Conservation (phyloP, 2,329 filamentous ascomycete genomes). For the Fusarium chlamydosporum region DNA sequence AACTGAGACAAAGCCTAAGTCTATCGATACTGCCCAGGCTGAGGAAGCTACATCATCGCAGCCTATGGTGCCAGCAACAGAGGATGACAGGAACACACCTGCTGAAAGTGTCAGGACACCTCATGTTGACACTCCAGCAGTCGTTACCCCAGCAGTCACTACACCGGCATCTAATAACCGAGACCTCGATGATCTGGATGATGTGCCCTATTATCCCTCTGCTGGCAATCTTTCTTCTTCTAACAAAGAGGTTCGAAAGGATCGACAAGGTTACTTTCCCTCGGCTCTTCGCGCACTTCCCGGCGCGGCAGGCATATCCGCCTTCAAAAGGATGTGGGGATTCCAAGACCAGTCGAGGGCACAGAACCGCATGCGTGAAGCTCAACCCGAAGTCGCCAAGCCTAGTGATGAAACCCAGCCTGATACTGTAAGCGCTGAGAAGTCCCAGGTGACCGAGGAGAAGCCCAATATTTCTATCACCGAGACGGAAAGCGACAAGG, state of each 20-base stretch:
- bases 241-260: constrained; percentile 23
- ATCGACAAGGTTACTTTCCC: constrained; percentile 42
- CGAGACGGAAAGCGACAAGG: constrained; percentile 1
- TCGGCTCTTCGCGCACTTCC: constrained; percentile 43
- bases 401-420: neutral
- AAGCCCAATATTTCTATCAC: constrained; percentile 12
- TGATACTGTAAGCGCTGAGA: constrained; percentile 12
- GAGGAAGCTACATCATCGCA: constrained; percentile 7
- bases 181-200: constrained; percentile 30
- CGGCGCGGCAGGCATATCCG: constrained; percentile 35
- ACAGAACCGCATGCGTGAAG: constrained; percentile 11
- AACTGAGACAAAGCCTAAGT: constrained; percentile 7
- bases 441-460: constrained; percentile 4
- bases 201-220: constrained; percentile 22
- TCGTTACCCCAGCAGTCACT: neutral
- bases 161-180: constrained; percentile 1
- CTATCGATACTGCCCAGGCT: neutral
- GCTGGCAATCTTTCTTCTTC: constrained; percentile 18
- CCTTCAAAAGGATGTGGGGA: constrained; percentile 45
- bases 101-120: constrained; percentile 17
- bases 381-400: constrained; percentile 13
- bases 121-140: neutral
- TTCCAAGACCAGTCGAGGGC: constrained; percentile 27
- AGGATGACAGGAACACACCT: constrained; percentile 3
- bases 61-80: constrained; percentile 1